These are phyloP conservation scores for Taiozyma onychis DNA, from an alignment of 1,139 yeast genomes.

Conservation along the genomic window DNA sequence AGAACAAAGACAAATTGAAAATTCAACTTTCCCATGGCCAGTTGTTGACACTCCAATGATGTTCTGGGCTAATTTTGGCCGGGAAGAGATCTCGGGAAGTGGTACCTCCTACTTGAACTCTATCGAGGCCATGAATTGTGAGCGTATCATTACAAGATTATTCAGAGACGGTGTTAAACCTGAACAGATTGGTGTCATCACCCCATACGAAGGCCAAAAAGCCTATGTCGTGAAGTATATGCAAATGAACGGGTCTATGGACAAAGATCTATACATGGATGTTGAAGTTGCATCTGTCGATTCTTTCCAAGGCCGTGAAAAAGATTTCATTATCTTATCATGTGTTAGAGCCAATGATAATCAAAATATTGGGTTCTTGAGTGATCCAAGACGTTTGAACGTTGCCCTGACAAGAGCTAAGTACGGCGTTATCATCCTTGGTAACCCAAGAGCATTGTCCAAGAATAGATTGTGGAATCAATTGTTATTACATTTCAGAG, in stretches of 20 bases:
- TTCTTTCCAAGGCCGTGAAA: slow-evolving; percentile 95
- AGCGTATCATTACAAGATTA: slow-evolving; percentile 66
- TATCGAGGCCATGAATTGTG: slow-evolving; percentile 89
- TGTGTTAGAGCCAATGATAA: slow-evolving; percentile 90
- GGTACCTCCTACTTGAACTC: slow-evolving; percentile 87
- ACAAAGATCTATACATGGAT: slow-evolving; percentile 57
- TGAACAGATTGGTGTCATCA: slow-evolving; percentile 82
- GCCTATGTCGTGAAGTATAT: slow-evolving; percentile 77
- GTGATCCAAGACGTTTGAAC: slow-evolving; percentile 86
- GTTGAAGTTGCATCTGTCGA: slow-evolving; percentile 93
- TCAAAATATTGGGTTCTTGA: slow-evolving; percentile 79
- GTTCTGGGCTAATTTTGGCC: slow-evolving; percentile 91
- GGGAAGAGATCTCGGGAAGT: slow-evolving; percentile 78
- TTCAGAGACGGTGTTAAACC: slow-evolving; percentile 80
- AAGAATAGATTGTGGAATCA: slow-evolving; percentile 76
- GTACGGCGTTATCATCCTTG: slow-evolving; percentile 76
- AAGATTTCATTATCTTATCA: slow-evolving; percentile 80
- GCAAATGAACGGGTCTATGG: slow-evolving; percentile 67
- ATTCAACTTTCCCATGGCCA: slow-evolving; percentile 85
- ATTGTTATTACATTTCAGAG: slow-evolving; percentile 71
- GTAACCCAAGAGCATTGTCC: slow-evolving; percentile 77
- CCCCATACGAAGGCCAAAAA: slow-evolving; percentile 94
- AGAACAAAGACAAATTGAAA: slow-evolving; percentile 54
- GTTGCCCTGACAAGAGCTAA: slow-evolving; percentile 92
- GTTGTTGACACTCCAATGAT: slow-evolving; percentile 78